phyloP scores from a whole-genome alignment of 2,329 filamentous ascomycete genomes.

The Epichloe sibirici region DNA sequence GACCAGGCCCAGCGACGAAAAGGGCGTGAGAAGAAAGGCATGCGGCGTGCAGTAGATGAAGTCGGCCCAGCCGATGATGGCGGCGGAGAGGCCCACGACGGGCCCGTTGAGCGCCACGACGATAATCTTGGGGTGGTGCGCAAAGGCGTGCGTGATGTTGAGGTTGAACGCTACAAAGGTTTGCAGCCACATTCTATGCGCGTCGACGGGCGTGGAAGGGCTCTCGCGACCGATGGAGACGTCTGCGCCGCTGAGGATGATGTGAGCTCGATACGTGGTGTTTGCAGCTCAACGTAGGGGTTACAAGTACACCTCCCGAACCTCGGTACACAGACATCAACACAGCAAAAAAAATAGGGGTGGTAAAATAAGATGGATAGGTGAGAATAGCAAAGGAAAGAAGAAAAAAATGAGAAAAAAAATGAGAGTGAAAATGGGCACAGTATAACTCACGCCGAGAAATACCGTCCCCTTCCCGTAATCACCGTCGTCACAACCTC shows the following conservation, averaged over 20 bases:
- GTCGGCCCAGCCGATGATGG: constrained; percentile 71
- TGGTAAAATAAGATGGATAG: background rate
- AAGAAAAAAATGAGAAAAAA: background rate
- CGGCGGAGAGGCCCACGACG: constrained; percentile 76
- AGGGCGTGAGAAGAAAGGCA: constrained; percentile 81
- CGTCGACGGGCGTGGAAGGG: constrained; percentile 25
- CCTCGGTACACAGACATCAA: too few species aligned
- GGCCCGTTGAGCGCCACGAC: constrained; percentile 87
- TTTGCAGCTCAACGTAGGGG: too few species aligned
- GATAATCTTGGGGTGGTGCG: constrained; percentile 87
- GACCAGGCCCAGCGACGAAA: constrained; percentile 79
- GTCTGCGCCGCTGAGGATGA: constrained; percentile 56
- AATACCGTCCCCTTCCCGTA: constrained; percentile 69
- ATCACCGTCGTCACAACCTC: constrained; percentile 78
- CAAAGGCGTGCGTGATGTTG: constrained; percentile 80
- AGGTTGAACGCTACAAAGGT: constrained; percentile 77
- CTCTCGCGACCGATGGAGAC: constrained; percentile 42
- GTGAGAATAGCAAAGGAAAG: background rate
- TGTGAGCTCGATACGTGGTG: too few species aligned
- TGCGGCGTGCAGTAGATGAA: constrained; percentile 81
- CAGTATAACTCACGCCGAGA: constrained; percentile 65
- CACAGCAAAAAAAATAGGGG: background rate
- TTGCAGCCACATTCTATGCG: constrained; percentile 46
- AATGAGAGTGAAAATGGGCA: too few species aligned
- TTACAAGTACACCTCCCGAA: too few species aligned